Conservation (phyloP, 805 yeast species). For the Tetrapisispora arboricola region DNA sequence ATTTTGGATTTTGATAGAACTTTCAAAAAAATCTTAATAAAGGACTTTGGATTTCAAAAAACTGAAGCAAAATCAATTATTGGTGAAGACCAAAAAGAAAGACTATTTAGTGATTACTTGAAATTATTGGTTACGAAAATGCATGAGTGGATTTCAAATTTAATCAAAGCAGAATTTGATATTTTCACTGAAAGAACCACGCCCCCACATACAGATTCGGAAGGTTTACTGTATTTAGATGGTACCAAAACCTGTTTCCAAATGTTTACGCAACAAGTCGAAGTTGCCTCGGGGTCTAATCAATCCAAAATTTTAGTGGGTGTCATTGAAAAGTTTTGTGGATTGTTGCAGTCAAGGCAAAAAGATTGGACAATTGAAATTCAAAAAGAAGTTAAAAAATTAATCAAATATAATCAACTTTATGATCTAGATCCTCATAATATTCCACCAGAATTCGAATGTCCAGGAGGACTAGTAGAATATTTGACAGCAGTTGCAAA, state of each 20-base stretch:
- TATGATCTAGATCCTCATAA: slow-evolving; percentile 27
- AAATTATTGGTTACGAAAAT: slow-evolving; percentile 61
- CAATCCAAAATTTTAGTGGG: slow-evolving; percentile 73
- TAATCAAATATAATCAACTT: slow-evolving; percentile 27
- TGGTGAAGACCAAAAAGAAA: slow-evolving; percentile 63
- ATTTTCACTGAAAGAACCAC: slow-evolving; percentile 53
- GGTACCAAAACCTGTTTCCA: slow-evolving; percentile 72
- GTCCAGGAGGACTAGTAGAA: slow-evolving; percentile 71
- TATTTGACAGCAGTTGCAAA: slow-evolving; percentile 76
- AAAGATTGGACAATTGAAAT: slow-evolving; percentile 49
- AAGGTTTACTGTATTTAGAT: slow-evolving; percentile 54
- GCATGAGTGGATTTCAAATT: slow-evolving; percentile 73
- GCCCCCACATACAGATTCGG: slow-evolving; percentile 68
- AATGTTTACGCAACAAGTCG: slow-evolving; percentile 82
- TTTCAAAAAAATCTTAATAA: slow-evolving; percentile 45
- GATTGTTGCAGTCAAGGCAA: slow-evolving; percentile 50
- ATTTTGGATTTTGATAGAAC: slow-evolving; percentile 71
- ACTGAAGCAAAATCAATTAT: slow-evolving; percentile 42
- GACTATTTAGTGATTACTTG: slow-evolving; percentile 68
- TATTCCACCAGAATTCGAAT: slow-evolving; percentile 32
- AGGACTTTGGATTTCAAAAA: slow-evolving; percentile 40
- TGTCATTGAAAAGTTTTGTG: slow-evolving; percentile 62
- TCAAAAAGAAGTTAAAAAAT: slow-evolving; percentile 39
- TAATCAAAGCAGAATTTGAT: slow-evolving; percentile 54
- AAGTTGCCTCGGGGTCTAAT: slow-evolving; percentile 76